Evolutionary conservation across 169 alveolate species (phyloP).

Genomic region (Toxoplasma gondii): DNA sequence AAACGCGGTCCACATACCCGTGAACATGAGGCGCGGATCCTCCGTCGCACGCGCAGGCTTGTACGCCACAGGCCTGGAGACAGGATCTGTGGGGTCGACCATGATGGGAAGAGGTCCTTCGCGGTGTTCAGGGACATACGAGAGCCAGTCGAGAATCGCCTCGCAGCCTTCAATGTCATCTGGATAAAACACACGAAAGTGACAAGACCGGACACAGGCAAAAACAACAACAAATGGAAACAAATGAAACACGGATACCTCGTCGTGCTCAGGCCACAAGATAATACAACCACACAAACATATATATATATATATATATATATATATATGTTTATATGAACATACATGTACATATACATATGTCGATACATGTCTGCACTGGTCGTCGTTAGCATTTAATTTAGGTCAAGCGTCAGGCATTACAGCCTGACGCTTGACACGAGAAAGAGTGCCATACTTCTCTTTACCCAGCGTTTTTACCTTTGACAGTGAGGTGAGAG

Average conservation of each 20-base stretch:
- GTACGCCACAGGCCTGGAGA: slow-evolving; percentile 68
- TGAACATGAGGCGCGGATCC: slow-evolving; percentile 77
- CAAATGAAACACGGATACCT: background rate
- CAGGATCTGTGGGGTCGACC: slow-evolving; percentile 71
- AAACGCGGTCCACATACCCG: too few species aligned
- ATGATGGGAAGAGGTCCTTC: slow-evolving; percentile 78
- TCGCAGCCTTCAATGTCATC: slow-evolving; percentile 82
- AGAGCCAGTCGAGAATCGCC: slow-evolving; percentile 79
- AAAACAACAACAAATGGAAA: background rate
- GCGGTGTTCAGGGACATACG: slow-evolving; percentile 82
- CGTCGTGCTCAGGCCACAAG: too few species aligned
- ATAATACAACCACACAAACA: background rate
- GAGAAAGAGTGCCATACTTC: too few species aligned
- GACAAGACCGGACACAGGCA: background rate
- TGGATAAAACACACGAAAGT: background rate
- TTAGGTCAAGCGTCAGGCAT: too few species aligned
- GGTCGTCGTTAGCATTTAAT: too few species aligned
- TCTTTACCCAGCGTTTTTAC: background rate
- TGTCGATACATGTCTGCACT: too few species aligned
- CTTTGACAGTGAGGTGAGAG: slow-evolving; percentile 81
- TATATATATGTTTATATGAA: background rate
- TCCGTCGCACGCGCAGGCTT: slow-evolving; percentile 67
- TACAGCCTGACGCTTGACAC: too few species aligned
- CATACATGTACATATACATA: background rate
- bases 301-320: slow-evolving; percentile 7